Base-by-base conservation (phyloP, 805 yeast species). In the Pichia membranifaciens region DNA sequence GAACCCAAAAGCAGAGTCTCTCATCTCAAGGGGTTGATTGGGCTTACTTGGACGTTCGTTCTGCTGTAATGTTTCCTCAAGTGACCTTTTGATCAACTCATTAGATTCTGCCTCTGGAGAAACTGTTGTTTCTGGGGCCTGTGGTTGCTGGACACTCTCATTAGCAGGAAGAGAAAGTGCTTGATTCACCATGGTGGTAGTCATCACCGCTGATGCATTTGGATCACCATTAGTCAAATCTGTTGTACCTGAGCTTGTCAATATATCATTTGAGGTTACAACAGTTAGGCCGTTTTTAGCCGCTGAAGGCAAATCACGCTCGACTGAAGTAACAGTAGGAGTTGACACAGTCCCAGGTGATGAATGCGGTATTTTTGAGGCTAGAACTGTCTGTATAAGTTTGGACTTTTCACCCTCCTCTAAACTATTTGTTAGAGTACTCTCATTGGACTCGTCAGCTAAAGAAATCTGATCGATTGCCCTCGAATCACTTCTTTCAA, bases 1-100 rank as follows among this genome's bases (percentile, higher is more conserved):
- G 65, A 86, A 86, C 3, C 95, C 95, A 67, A 86, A 85, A 2
- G 95, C 91, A 23, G 91, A 83, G 54, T 85, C 95, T 3, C 87
- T 75, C 63, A 78, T 78, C 45, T 74, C 71, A 25, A 79, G 66
- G 2, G 82, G 81, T 21, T 79, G 78, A 54, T 79, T 79, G 2
- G 83, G 79, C 48, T 65, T 69, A n/a, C 51, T 48, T 39, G 48
- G 51, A 44, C 70, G 66, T 20, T 60, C 58, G 44, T 60, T 60
- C 10, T 58, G 51, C 41, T 57, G 52, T 37, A 67, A 52, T 1
- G 62, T 51, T 13, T 61, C 57, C 41, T 58, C 57, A n/a, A 50
- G 34, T 16, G 54, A 44, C 18, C 35, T 42, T 32, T 48, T 49
- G 12, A 52, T 47, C 12, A 41, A 17, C 15, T 39, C 51, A 15